A percentile compares a stretch with the other conserved stretches of the same genome.
These are phyloP conservation scores for Dactylonectria macrodidyma DNA, from an alignment of 2,329 filamentous ascomycete genomes.

Conservation along the genomic window DNA sequence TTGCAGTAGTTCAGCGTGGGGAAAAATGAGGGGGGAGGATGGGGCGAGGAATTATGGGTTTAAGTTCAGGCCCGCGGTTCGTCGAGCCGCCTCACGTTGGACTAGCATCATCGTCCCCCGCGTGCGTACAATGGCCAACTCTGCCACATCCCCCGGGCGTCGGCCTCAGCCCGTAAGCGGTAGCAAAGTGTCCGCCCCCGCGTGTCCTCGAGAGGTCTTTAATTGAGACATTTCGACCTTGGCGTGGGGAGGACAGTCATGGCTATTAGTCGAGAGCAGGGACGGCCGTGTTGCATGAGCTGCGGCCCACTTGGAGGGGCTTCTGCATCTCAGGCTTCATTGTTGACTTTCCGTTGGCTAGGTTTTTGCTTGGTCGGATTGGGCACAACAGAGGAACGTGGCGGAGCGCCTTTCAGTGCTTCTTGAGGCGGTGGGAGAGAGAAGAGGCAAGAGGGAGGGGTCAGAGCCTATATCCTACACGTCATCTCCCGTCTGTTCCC, in stretches of 20 bases:
- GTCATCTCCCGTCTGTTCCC: slow-evolving; percentile 38
- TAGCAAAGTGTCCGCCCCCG: background rate
- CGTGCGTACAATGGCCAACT: background rate
- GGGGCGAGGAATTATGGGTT: slow-evolving; percentile 13
- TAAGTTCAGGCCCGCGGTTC: slow-evolving; percentile 28
- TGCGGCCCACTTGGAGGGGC: slow-evolving; percentile 6
- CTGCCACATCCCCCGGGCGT: slow-evolving; percentile 5
- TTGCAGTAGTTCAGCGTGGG: slow-evolving; percentile 47
- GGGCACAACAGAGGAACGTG: slow-evolving; percentile 14
- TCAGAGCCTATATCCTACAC: slow-evolving; percentile 23
- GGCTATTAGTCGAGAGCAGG: slow-evolving; percentile 12
- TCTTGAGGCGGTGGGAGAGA: slow-evolving; percentile 7
- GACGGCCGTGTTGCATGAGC: slow-evolving; percentile 3
- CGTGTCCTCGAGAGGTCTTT: slow-evolving; percentile 3
- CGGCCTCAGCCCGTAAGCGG: slow-evolving; percentile 16
- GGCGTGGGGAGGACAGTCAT: slow-evolving; percentile 29
- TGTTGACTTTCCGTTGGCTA: slow-evolving; percentile 9
- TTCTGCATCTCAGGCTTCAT: slow-evolving; percentile 19
- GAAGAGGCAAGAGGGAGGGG: slow-evolving; percentile 26
- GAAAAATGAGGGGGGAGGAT: slow-evolving; percentile 47
- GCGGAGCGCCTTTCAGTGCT: slow-evolving; percentile 14
- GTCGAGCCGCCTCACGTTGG: slow-evolving; percentile 17
- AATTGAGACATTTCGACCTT: slow-evolving; percentile 1
- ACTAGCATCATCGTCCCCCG: slow-evolving; percentile 6
- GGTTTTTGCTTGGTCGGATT: slow-evolving; percentile 8